phyloP scores from a whole-genome alignment of 768 basidiomycete species.

The Tylopilus rubrobrunneus region DNA sequence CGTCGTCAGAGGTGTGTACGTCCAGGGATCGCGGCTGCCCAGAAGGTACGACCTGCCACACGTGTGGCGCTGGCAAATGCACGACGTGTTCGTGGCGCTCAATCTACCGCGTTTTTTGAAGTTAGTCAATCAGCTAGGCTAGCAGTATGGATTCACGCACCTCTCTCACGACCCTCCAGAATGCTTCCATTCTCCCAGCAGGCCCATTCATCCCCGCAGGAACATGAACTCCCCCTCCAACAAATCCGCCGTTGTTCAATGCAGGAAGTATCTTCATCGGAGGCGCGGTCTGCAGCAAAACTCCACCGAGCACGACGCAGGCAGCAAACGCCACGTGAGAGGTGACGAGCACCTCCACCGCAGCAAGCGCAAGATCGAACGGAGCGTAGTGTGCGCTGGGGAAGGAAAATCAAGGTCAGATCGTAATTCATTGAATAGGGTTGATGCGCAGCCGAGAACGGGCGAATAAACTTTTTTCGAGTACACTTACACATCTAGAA shows the following conservation, averaged over 20 bases:
- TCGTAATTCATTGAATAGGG: background rate
- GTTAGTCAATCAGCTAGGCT: background rate
- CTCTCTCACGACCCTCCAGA: slow-evolving; percentile 79
- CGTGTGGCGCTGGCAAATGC: slow-evolving; percentile 79
- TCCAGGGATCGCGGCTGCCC: slow-evolving; percentile 22
- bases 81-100: slow-evolving; percentile 81
- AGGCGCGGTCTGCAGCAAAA: slow-evolving; percentile 88
- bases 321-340: slow-evolving; percentile 84
- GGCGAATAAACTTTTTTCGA: background rate
- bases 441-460: background rate
- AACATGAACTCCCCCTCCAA: background rate
- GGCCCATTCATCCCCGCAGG: slow-evolving; percentile 15
- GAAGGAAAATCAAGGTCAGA: background rate
- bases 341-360: slow-evolving; percentile 70
- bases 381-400: slow-evolving; percentile 53
- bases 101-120: slow-evolving; percentile 43
- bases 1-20: background rate
- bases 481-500: slow-evolving; percentile 57
- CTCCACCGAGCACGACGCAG: slow-evolving; percentile 76
- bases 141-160: slow-evolving; percentile 37
- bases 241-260: slow-evolving; percentile 10
- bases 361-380: slow-evolving; percentile 85
- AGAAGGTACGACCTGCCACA: slow-evolving; percentile 76
- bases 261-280: slow-evolving; percentile 24
- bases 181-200: slow-evolving; percentile 73